Conservation (phyloP, 768 basidiomycete species). For the Termitomyces sp. region DNA sequence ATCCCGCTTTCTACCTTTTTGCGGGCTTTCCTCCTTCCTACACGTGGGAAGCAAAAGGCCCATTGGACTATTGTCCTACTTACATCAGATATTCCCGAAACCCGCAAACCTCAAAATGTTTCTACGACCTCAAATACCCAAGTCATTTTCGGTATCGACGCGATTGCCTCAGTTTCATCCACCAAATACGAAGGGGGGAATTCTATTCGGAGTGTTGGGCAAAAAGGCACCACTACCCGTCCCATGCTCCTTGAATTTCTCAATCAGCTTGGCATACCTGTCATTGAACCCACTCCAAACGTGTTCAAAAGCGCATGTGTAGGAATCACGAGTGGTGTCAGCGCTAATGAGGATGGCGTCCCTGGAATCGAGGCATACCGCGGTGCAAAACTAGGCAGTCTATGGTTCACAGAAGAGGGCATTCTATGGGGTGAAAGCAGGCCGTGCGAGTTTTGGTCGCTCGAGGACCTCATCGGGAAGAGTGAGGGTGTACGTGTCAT, state of each 20-base stretch:
- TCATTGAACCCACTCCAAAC: slow-evolving; percentile 41
- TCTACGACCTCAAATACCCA: slow-evolving; percentile 38
- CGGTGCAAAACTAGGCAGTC: slow-evolving; percentile 61
- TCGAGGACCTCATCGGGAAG: slow-evolving; percentile 48
- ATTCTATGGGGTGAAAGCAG: slow-evolving; percentile 73
- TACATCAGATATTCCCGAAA: slow-evolving; percentile 46
- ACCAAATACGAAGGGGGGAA: slow-evolving; percentile 25
- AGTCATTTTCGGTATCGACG: slow-evolving; percentile 70
- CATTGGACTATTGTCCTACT: slow-evolving; percentile 72
- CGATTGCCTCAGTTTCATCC: slow-evolving; percentile 39
- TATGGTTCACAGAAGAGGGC: slow-evolving; percentile 68
- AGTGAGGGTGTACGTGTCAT: slow-evolving; percentile 47
- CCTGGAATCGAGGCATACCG: slow-evolving; percentile 67
- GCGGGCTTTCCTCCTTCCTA: slow-evolving; percentile 69
- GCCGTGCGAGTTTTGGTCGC: slow-evolving; percentile 72
- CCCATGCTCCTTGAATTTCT: slow-evolving; percentile 47
- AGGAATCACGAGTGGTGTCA: slow-evolving; percentile 26
- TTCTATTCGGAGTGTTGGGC: slow-evolving; percentile 21
- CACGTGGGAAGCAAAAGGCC: slow-evolving; percentile 62
- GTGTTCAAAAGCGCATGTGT: slow-evolving; percentile 54
- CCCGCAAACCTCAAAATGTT: slow-evolving; percentile 26
- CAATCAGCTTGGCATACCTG: slow-evolving; percentile 33
- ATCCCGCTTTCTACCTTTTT: slow-evolving; percentile 44
- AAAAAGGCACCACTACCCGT: slow-evolving; percentile 52
- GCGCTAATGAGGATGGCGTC: slow-evolving; percentile 35